Percentiles rank a stretch among this genome's conserved stretches.
phyloP scores from a whole-genome alignment of 2,329 filamentous ascomycete genomes.

The Penicillium griseofulvum region DNA sequence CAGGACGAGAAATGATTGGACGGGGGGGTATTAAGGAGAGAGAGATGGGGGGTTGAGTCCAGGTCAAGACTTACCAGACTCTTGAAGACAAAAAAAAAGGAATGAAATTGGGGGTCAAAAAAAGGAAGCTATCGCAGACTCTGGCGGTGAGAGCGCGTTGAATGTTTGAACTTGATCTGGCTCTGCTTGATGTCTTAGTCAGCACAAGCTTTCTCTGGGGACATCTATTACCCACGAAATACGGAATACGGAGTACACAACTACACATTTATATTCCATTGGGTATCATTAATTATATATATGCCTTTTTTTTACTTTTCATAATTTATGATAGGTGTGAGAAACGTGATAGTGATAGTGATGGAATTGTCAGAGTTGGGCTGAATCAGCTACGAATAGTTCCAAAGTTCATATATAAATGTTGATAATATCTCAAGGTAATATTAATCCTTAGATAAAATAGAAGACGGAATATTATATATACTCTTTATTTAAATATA shows the following conservation, averaged over 20 bases:
- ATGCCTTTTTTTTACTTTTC: neutral
- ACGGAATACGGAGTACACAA: no score
- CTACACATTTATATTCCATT: neutral
- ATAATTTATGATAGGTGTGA: neutral
- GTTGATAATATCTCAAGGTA: neutral
- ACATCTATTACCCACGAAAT: no score
- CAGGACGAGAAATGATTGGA: conserved; percentile 7
- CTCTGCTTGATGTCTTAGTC: conserved; percentile 11
- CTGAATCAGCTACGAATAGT: neutral
- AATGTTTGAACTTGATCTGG: conserved; percentile 1
- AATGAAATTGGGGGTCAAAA: conserved; percentile 1
- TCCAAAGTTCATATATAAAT: neutral
- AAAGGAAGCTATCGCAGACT: conserved; percentile 15
- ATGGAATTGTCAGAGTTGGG: neutral
- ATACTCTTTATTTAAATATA: no score
- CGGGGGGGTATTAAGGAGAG: neutral
- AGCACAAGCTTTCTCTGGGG: conserved; percentile 2
- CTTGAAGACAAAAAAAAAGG: conserved; percentile 1
- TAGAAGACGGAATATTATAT: no score
- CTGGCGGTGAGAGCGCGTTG: conserved; percentile 22
- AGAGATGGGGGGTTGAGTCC: neutral
- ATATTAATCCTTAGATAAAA: no score
- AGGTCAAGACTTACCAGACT: conserved; percentile 2
- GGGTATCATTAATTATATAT: neutral
- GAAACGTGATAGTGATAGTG: neutral